Conservation (phyloP, 306 rosid species). For the Sicyos baderoa region DNA sequence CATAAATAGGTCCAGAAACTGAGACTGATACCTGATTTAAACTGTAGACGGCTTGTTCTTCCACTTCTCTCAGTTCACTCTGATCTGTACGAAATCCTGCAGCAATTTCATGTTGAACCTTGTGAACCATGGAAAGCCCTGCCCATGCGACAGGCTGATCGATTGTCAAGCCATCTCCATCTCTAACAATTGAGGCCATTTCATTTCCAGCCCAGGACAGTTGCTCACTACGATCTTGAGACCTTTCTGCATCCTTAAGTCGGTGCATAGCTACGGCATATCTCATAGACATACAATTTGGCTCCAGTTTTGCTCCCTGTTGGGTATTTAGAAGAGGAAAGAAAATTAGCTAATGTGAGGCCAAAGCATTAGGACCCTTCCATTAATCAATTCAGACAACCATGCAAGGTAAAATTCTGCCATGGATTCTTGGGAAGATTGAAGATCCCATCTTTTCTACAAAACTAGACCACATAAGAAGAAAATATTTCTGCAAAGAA, state of each 20-base stretch:
- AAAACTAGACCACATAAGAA: constrained; percentile 6
- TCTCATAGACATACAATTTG: constrained; percentile 84
- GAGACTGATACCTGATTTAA: constrained; percentile 61
- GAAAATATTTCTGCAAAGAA: constrained; percentile 2
- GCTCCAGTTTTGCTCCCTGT: constrained; percentile 87
- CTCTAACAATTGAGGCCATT: constrained; percentile 89
- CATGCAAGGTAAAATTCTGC: not conserved
- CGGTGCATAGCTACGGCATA: constrained; percentile 78
- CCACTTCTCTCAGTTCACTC: constrained; percentile 52
- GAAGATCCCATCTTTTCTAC: not conserved
- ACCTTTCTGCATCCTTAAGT: constrained; percentile 88
- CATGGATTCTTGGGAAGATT: not conserved
- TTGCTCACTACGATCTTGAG: constrained; percentile 78
- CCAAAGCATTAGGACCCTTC: constrained; percentile 6
- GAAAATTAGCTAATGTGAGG: constrained; percentile 20
- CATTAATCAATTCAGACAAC: not conserved
- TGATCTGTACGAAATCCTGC: constrained; percentile 64
- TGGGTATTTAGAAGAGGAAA: constrained; percentile 14
- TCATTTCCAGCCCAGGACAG: constrained; percentile 93
- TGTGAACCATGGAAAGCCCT: constrained; percentile 92
- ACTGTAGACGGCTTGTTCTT: constrained; percentile 57
- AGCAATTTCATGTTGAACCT: constrained; percentile 81
- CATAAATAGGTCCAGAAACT: not conserved
- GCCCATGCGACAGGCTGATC: constrained; percentile 85
- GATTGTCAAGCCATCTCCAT: constrained; percentile 63